Evolutionary conservation across 2,329 filamentous ascomycete genomes (phyloP), one percentile per base, ranked within the genome.

Genomic region (Dactylonectria macrodidyma): DNA sequence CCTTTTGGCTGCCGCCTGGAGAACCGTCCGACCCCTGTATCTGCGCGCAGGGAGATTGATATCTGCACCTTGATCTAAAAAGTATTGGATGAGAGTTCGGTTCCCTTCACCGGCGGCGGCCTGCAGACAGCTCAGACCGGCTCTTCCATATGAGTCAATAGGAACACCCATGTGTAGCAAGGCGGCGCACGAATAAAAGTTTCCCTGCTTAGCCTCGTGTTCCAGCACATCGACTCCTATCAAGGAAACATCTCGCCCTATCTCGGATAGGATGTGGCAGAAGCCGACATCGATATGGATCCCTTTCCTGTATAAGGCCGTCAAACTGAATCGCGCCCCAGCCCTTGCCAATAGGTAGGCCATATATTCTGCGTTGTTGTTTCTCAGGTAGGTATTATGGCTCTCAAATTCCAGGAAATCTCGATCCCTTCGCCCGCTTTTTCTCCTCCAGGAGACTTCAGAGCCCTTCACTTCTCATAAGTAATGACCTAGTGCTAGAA

Each of bases 1-100:
- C 1, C 2, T 4, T 1, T 3, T 5, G 12, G 30, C 48, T 11
- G 47, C 62, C 19, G 62, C 62, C 26, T 64, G 62, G 5, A 64
- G 54, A 47, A 55, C 62, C 30, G 62, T 64, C 3, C 41, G 36
- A 1, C 62, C 62, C 14, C 30, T 14, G 3, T 22, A 1, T 4
- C 54, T 24, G n/a, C 16, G 44, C 5, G 55, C 62, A 3, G 62
- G 47, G 11, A 54, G n/a, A 22, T 64, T 64, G 19, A 64, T 55
- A 16, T 59, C 36, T 9, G 62, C 62, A 5, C 62, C 62, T 5
- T 55, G 62, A 2, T 64, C 55, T 24, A 64, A 41, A 1, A 64
- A n/a, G 34, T 47, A 57, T 12, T 19, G 6, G 3, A 22, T 7
- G 7, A 59, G 19, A 4, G 19, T 19, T 36, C 38, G 26, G 2